phyloP scores from a whole-genome alignment of 179 eudicot genomes.

The Silene coronaria region DNA sequence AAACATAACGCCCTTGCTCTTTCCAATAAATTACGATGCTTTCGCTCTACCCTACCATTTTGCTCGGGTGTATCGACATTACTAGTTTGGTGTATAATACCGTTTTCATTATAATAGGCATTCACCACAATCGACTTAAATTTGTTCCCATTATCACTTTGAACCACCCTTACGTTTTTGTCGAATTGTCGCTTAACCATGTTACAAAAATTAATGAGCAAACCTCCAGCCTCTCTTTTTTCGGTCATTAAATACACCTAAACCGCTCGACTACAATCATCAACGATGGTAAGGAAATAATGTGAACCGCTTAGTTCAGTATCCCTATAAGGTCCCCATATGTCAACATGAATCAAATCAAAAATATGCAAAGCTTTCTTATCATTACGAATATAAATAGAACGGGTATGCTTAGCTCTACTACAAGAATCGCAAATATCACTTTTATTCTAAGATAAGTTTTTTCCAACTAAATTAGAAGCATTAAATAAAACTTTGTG shows the following conservation, averaged over 20 bases:
- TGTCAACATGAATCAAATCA: not conserved
- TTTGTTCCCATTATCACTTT: not conserved
- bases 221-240: not conserved
- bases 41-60: too few species aligned
- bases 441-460: not conserved
- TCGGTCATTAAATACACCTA: not conserved
- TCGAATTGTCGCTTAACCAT: not conserved
- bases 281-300: not conserved
- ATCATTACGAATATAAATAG: not conserved
- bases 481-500: not conserved
- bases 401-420: not conserved
- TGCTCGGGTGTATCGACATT: too few species aligned
- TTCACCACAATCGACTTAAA: not conserved
- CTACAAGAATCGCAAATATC: not conserved
- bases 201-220: not conserved
- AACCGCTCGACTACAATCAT: not conserved
- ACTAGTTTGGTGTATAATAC: too few species aligned
- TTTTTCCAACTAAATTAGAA: not conserved
- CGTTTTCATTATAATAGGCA: not conserved
- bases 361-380: not conserved
- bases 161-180: not conserved
- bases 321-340: not conserved
- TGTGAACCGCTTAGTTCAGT: not conserved
- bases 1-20: too few species aligned
- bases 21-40: too few species aligned